phyloP scores from a whole-genome alignment of 2,329 filamentous ascomycete species.

The Penicillium concentricum region DNA sequence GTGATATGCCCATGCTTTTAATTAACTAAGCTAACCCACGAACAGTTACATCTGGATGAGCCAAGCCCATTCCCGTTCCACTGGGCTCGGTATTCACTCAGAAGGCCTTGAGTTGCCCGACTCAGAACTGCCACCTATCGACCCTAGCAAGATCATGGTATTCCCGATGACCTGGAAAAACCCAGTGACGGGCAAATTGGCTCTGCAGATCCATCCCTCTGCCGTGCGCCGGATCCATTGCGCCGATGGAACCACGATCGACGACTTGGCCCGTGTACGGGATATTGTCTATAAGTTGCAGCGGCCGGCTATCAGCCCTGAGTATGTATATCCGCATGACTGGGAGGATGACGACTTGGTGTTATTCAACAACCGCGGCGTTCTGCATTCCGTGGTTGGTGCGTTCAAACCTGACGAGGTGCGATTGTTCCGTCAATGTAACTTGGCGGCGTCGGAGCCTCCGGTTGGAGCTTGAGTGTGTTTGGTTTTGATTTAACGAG shows the following conservation, averaged over 20 bases:
- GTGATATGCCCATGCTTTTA: background rate
- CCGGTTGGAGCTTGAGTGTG: conserved; percentile 17
- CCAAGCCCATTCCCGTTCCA: conserved; percentile 62
- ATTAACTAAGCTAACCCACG: background rate
- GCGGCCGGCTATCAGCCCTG: conserved; percentile 68
- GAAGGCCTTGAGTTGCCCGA: conserved; percentile 62
- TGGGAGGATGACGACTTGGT: conserved; percentile 77
- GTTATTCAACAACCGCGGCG: conserved; percentile 74
- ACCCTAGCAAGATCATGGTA: conserved; percentile 65
- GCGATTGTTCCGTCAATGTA: conserved; percentile 74
- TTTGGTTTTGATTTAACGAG: background rate
- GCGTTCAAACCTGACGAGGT: conserved; percentile 73
- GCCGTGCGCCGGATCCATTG: conserved; percentile 69
- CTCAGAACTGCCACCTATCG: conserved; percentile 63
- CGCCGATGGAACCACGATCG: conserved; percentile 65
- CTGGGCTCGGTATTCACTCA: conserved; percentile 69
- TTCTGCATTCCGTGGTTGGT: conserved; percentile 73
- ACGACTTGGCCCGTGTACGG: conserved; percentile 64
- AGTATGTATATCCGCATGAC: conserved; percentile 69
- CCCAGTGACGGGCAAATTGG: conserved; percentile 65
- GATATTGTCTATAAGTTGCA: conserved; percentile 71
- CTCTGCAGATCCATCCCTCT: conserved; percentile 72
- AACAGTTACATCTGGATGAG: conserved; percentile 71
- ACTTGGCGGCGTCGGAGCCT: conserved; percentile 56
- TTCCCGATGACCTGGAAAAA: conserved; percentile 78